Evolutionary conservation across 2,329 filamentous ascomycete genomes (phyloP), one percentile per base, ranked within the genome.

Genomic region (Venturia pyrina): DNA sequence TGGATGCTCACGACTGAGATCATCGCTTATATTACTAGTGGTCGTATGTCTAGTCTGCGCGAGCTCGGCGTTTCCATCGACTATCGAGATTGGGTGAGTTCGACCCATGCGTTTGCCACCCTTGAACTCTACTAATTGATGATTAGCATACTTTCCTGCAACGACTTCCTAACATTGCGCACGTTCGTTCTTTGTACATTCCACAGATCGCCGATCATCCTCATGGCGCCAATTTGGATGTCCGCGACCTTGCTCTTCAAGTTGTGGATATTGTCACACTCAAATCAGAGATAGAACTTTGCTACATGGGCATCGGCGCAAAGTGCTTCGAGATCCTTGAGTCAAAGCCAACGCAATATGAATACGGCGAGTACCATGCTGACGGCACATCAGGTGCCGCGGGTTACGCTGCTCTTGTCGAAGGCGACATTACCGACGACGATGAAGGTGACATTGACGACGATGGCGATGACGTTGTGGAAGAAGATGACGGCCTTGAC

Each of bases 251-350:
- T 40, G 90, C 89, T 0, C 79, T 90, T 68, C 89, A 93, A 72
- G 84, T 93, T 60, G 82, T 92, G 41, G 89, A 93, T 73, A 89
- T 93, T 59, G 86, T 93, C 65, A 87, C 88, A 15, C 79, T 95
- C 19, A 83, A 89, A 5, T 88, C 89, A 0, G 89, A 93, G 70
- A 84, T 93, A 34, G 86, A 88, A 71, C 80, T 95, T 17, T 90
- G 87, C 74, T 93, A 93, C 72, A 83, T 93, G 70, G 91, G 88
- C 21, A 84, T 95, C 65, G 82, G 82, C n/a, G 80, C 79, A 50
- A 93, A 92, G 75, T 95, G 91, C 75, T 95, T 90, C 72, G 90
- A 95, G 74, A 89, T 95, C 41, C 76, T 92, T 8, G 90, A 95
- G 74, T 82, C 81, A 63, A 78, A 81, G 61, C 77, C 78, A 2